Conservation (phyloP, 352 stramenopile species). For the Pilasporangium apinafurcum region DNA sequence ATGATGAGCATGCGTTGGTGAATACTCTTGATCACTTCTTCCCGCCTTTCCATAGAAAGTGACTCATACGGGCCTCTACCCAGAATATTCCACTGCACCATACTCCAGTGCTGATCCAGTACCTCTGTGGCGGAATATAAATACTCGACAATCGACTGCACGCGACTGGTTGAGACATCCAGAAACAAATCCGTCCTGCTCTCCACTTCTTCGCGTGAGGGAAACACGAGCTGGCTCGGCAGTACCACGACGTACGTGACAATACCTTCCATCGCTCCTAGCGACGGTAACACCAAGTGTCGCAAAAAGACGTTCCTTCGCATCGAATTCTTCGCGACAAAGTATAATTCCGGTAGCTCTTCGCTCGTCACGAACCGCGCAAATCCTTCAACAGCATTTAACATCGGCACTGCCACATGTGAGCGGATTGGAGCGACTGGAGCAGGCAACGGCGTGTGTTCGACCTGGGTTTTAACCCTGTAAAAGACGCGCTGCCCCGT, state of each 20-base stretch:
- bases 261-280: conserved; percentile 58
- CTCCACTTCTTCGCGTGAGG: conserved; percentile 73
- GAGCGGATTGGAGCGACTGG: conserved; percentile 45
- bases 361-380: conserved; percentile 79
- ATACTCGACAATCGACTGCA: conserved; percentile 71
- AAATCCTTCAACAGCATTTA: conserved; percentile 61
- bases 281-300: conserved; percentile 57
- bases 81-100: conserved; percentile 86
- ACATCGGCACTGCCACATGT: conserved; percentile 52
- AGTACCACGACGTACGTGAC: conserved; percentile 75
- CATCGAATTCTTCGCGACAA: conserved; percentile 81
- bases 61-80: conserved; percentile 74
- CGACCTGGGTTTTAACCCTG: conserved; percentile 48
- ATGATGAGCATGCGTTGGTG: conserved; percentile 66
- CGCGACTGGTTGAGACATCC: conserved; percentile 59
- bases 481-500: conserved; percentile 65
- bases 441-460: conserved; percentile 34
- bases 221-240: conserved; percentile 70
- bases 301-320: conserved; percentile 52
- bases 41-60: conserved; percentile 41
- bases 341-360: conserved; percentile 79
- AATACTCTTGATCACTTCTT: conserved; percentile 67
- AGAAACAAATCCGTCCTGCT: conserved; percentile 69
- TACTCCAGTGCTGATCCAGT: conserved; percentile 77
- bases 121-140: conserved; percentile 82